Evolutionary conservation across 306 rosid species (phyloP), one percentile per base, ranked within the genome.

Genomic region (Fragaria iinumae): DNA sequence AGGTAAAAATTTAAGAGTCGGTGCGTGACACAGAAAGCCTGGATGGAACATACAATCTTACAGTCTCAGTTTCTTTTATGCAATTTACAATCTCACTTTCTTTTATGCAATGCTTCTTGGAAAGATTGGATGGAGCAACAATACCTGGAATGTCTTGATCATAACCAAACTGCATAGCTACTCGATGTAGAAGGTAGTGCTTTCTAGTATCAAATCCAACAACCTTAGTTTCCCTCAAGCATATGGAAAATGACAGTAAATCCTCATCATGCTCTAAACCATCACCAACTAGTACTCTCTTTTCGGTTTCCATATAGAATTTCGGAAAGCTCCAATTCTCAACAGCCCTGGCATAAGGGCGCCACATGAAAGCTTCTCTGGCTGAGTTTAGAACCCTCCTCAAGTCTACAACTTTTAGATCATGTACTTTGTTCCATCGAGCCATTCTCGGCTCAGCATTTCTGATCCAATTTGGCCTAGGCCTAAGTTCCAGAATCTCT

Each of bases 81-180:
- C 29, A 27, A 27, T 27, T 27, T 5, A 41, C 44, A 41, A 1
- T 41, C 44, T 41, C 44, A 41, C 0, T 4, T 41, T 41, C 8
- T 6, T 41, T 7, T 41, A 41, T 41, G 44, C 44, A 41, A 4
- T 7, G 44, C 44, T 41, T 41, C 44, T 9, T 21, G 67, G 12
- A 21, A 48, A 68, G 5, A 29, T 77, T 52, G 10, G 6, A 52
- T 16, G 23, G 23, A 45, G 81, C 34, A 41, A 65, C 81, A 56
- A 52, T 71, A 41, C 69, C 72, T 0, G 89, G 93, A 56, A 88
- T 52, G 60, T 84, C 92, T 76, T 90, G 92, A 83, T 89, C 91
- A 76, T 86, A 79, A 57, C 94, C 90, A 70, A 89, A 88, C 72
- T 87, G 91, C 90, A 86, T 74, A 3, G 90, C 81, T n/a, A 90